Percentiles rank a stretch among this genome's conserved stretches.
Evolutionary conservation across 148 eudicot genomes (phyloP).

Genomic region (Diospyros lotus): DNA sequence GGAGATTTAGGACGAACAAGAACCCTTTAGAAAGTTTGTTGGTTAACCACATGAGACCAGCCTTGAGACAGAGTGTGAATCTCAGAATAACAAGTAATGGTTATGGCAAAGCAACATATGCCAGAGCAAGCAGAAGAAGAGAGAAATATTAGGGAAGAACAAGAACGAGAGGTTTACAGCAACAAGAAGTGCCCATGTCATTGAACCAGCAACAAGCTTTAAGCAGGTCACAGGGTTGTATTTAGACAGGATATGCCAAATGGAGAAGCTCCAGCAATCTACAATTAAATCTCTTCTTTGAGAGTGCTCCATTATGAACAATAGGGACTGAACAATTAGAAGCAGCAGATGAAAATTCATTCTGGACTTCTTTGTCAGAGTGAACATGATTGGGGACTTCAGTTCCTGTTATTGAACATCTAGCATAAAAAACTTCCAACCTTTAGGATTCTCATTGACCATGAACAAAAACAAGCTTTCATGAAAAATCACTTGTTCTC

Average conservation of each 20-base stretch:
- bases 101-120: not conserved
- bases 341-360: no score
- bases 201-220: constrained; percentile 75
- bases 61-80: constrained; percentile 28
- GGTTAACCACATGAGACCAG: constrained; percentile 73
- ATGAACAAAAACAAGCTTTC: no score
- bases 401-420: no score
- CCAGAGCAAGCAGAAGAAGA: constrained; percentile 2
- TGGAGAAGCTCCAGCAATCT: constrained; percentile 90
- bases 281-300: constrained; percentile 24
- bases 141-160: not conserved
- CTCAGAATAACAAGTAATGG: not conserved
- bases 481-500: no score
- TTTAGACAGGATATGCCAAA: constrained; percentile 80
- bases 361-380: no score
- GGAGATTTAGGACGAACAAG: constrained; percentile 71
- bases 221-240: constrained; percentile 83
- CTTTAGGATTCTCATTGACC: no score
- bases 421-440: no score
- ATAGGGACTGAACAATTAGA: no score
- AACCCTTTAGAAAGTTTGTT: constrained; percentile 77
- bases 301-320: no score
- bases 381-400: no score
- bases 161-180: not conserved
- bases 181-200: constrained; percentile 47